Evolutionary conservation across 805 yeast species (phyloP).

Genomic region (Teunomyces atbi): DNA sequence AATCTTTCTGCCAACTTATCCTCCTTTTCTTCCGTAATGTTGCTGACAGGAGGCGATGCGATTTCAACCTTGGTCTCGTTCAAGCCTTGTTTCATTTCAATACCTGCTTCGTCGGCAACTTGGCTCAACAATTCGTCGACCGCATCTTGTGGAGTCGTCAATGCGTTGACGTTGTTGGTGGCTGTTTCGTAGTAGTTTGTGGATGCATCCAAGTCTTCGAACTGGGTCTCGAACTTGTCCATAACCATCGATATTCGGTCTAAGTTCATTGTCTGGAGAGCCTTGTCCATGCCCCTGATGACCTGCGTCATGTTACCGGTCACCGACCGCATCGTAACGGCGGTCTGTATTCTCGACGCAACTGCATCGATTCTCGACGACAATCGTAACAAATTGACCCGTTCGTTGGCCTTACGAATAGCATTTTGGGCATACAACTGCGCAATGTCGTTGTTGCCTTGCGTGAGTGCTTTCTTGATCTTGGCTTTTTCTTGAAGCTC

Average conservation of each 20-base stretch:
- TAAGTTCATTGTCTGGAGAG: conserved; percentile 91
- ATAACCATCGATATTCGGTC: conserved; percentile 90
- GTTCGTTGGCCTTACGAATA: conserved; percentile 84
- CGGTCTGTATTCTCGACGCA: conserved; percentile 93
- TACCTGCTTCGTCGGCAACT: conserved; percentile 96
- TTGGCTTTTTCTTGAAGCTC: conserved; percentile 83
- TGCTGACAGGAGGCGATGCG: conserved; percentile 35
- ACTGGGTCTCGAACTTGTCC: conserved; percentile 96
- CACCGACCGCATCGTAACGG: conserved; percentile 95
- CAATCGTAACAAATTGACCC: conserved; percentile 73
- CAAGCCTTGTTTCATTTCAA: conserved; percentile 85
- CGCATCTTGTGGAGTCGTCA: conserved; percentile 90
- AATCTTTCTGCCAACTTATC: conserved; percentile 84
- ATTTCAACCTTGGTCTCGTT: conserved; percentile 58
- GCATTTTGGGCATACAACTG: conserved; percentile 94
- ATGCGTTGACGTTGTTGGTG: conserved; percentile 83
- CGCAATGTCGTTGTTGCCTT: conserved; percentile 90
- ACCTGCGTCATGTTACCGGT: conserved; percentile 93
- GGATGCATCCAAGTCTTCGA: conserved; percentile 92
- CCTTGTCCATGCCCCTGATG: conserved; percentile 94
- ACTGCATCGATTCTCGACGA: conserved; percentile 94
- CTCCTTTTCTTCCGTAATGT: conserved; percentile 68
- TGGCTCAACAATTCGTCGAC: conserved; percentile 87
- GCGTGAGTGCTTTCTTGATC: conserved; percentile 81
- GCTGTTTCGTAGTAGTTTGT: conserved; percentile 91